Evolutionary conservation across 306 rosid species (phyloP), one percentile per base, ranked within the genome.

Genomic region (Morella rubra): DNA sequence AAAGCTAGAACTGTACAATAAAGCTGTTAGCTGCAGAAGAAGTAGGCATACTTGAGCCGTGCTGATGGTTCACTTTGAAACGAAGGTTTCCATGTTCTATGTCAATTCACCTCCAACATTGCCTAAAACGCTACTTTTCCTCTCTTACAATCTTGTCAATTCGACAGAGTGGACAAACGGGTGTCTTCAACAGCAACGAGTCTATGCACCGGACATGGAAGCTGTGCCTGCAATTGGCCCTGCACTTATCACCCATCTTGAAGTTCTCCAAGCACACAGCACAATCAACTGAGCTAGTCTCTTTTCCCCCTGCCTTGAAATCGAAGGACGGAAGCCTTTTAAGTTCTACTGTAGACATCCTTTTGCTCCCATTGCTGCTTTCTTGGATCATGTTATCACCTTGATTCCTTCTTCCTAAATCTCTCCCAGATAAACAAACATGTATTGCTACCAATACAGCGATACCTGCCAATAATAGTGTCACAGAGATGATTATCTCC

Each of bases 391-490:
- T 58, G 24, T 10, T 18, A 40, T 66, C 61, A 8, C 75, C 85
- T 27, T 77, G 80, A 46, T 77, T 50, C 42, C 40, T 79, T 73
- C 84, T 69, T 32, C 77, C 47, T 47, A 73, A 81, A 11, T 69
- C 77, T 53, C 83, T 85, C 65, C 84, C 77, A 37, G 79, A 81
- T 4, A 83, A 66, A 44, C 87, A 87, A 2, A 89, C 67, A 84
- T 92, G 97, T 53, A 89, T 83, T 13, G 72, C 67, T 7, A 85
- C 87, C 75, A 89, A 81, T 72, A 92, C 70, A n/a, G 74, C 84
- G 50, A 92, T 84, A n/a, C 92, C 97, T 62, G 81, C 85, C 44
- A 90, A 71, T 49, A 92, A 65, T 4, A 92, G 81, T 15, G 86
- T 74, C 79, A 79, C 80, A 37, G 91, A 80, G 74, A 89, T 66